Conservation (phyloP, 148 eudicot species). For the Oxyria digyna region DNA sequence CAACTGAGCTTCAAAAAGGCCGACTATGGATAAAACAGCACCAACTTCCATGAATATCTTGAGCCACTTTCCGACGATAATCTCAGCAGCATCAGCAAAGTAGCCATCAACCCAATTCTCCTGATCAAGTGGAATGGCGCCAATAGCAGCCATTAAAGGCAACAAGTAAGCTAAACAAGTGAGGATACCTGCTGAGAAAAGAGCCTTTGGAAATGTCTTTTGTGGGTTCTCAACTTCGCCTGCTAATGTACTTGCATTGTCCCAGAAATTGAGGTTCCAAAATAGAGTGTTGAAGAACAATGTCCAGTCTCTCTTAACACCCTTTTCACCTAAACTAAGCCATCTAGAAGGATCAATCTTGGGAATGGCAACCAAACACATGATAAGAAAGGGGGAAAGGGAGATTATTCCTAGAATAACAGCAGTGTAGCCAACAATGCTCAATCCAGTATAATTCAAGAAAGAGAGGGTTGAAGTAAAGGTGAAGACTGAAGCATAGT, state of each 20-base stretch:
- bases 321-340: conserved; percentile 20
- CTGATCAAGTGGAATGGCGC: conserved; percentile 23
- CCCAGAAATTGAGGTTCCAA: conserved; percentile 38
- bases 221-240: conserved; percentile 35
- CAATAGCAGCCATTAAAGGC: conserved; percentile 26
- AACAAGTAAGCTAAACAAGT: conserved; percentile 29
- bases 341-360: conserved; percentile 20
- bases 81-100: conserved; percentile 25
- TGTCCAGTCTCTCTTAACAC: conserved; percentile 20
- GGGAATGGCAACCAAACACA: conserved; percentile 22
- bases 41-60: conserved; percentile 29
- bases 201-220: conserved; percentile 24
- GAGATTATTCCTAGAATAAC: conserved; percentile 22
- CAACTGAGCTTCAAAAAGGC: conserved; percentile 33
- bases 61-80: conserved; percentile 24
- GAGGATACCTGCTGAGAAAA: conserved; percentile 26
- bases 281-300: conserved; percentile 31
- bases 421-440: conserved; percentile 27
- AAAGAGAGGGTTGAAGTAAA: conserved; percentile 20
- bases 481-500: conserved; percentile 9
- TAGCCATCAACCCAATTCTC: conserved; percentile 27
- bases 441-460: conserved; percentile 26
- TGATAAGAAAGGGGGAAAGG: conserved; percentile 18
- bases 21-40: conserved; percentile 17
- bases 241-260: conserved; percentile 28